Evolutionary conservation across 495 filamentous ascomycete species (phyloP), one percentile per base, ranked within the genome.

Genomic region (Penicillium alfredii): DNA sequence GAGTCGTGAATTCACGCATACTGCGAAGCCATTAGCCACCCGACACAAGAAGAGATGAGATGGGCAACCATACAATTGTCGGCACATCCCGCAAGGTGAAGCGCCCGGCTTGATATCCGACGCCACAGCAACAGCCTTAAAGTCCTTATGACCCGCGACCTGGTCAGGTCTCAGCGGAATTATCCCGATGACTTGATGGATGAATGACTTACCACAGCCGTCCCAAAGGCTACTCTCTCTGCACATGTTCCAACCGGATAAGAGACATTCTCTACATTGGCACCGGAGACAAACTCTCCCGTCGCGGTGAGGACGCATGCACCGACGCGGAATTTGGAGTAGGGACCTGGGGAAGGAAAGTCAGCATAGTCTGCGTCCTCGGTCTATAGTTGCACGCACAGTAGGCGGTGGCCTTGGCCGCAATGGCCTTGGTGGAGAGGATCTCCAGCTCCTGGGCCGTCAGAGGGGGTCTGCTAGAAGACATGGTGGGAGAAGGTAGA

Each of bases 221-320:
- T 86, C 3, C 74, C 83, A 44, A 96, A 63, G 2, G 90, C 85
- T 8, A 86, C 82, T 21, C 88, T 69, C 73, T 97, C 92, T n/a
- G 92, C 92, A 56, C 92, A 98, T 0, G 84, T 90, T 0, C 85
- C 84, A 13, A 96, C 88, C 4, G 90, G 89, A 54, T 94, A 97
- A 15, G 81, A 72, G 1, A 85, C 92, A 60, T 97, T 97, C 64
- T 98, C 92, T 17, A 98, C 78, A 60, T 98, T 98, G 30, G 83
- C 88, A 13, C 92, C 92, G 30, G 63, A 54, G 47, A 87, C 68
- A 45, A 73, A 82, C 33, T 66, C 63, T n/a, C 71, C 77, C 16
- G 73, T 68, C 12, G 63, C 42, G 11, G 79, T 78, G 39, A 98
- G 77, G 35, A 98, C 62, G 20, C 81, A 78, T 30, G 84, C 81